Base-by-base conservation (phyloP, 2,329 filamentous ascomycete species). In the Claviceps cyperi region DNA sequence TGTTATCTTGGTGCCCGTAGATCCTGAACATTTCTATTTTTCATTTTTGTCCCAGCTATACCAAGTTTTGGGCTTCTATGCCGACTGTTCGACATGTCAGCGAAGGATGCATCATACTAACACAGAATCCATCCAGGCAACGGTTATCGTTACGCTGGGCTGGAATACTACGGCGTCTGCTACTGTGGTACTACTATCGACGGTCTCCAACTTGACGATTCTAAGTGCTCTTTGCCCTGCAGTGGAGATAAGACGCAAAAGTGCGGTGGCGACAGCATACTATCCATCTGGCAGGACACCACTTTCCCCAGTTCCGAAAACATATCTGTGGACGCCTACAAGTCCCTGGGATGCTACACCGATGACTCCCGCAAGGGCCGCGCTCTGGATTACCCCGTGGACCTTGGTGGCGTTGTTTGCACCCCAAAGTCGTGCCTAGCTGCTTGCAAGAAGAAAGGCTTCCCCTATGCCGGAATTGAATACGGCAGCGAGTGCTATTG, bases 301-400 rank as follows among this genome's bases (percentile, higher is more conserved):
- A 75, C 71, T 32, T 75, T 73, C 55, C 59, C 66, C 45, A 64
- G 66, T 22, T 63, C 64, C 53, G 60, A 72, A 54, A 66, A 63
- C 19, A 61, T 73, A 24, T 72, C 70, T 22, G 66, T 74, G 43
- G 67, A 68, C 49, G 69, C 72, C 44, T 86, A 80, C 69, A 66
- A 68, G 43, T 73, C 78, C 55, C 60, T 75, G n/a, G 82, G 82
- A 50, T 86, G 82, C 66, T 83, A 75, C 58, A 69, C 66, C 28
- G 75, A 77, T 53, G 58, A 66, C 50, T 66, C 65, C 19, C 54
- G 53, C 46, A 54, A 64, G 48, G 68, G 71, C 40, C 69, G 68
- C 46, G 68, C 75, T 24, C 65, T 78, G 45, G 65, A 66, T 24
- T 75, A 70, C 59, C 63, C 62, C 19, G 64, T 70, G 59, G 55